Evolutionary conservation across 2,329 filamentous ascomycete genomes (phyloP).

Genomic region (Sordariomycetes sp.): DNA sequence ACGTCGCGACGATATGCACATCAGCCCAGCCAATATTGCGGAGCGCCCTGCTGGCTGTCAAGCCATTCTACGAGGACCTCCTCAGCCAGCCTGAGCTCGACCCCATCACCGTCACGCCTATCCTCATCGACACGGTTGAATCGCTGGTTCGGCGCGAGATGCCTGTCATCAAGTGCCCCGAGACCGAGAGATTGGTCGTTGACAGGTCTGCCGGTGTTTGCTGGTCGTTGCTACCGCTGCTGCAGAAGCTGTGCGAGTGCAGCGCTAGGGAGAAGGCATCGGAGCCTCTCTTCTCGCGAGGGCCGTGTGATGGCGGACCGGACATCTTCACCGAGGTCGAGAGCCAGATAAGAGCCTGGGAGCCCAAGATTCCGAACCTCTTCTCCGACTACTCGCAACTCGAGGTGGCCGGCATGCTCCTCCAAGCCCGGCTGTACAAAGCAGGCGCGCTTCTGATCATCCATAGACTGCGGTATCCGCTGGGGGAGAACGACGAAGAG

Average conservation of each 20-base stretch:
- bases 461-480: conserved; percentile 8
- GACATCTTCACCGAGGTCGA: conserved; percentile 7
- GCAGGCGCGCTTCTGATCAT: conserved; percentile 7
- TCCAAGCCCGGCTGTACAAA: conserved; percentile 8
- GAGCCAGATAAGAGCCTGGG: conserved; percentile 4
- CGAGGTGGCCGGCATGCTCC: conserved; percentile 6
- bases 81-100: conserved; percentile 4
- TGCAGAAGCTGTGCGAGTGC: conserved; percentile 7
- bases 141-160: conserved; percentile 7
- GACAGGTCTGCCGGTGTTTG: conserved; percentile 7
- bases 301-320: neutral
- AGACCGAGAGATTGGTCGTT: conserved; percentile 3
- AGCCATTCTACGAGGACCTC: conserved; percentile 1
- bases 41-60: conserved; percentile 2
- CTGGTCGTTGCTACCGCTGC: conserved; percentile 4
- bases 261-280: conserved; percentile 4
- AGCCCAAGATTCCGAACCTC: neutral
- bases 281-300: neutral
- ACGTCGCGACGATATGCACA: conserved; percentile 2
- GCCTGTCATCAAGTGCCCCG: conserved; percentile 4
- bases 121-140: conserved; percentile 8
- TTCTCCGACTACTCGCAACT: conserved; percentile 2
- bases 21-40: conserved; percentile 3
- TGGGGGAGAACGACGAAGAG: conserved; percentile 6
- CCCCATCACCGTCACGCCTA: conserved; percentile 6